Evolutionary conservation across 2,329 filamentous ascomycete genomes (phyloP), one percentile per base, ranked within the genome.

Genomic region (Colletotrichum coccodes): DNA sequence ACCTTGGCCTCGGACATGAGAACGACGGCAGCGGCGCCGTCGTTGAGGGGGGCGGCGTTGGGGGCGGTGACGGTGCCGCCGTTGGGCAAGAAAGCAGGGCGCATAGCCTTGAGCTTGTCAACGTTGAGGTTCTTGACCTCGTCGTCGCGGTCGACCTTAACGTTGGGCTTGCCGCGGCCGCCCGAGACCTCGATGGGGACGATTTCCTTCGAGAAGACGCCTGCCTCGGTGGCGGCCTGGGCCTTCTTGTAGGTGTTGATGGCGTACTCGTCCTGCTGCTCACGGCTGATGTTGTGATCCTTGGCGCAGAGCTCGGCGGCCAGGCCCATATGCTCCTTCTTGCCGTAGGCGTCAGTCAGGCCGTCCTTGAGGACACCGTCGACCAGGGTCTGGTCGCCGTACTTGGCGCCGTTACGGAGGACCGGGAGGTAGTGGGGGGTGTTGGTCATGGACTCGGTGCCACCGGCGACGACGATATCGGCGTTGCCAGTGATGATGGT

Each of bases 361-460:
- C 96, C 96, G 78, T 99, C 96, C 86, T 95, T 95, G 77, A 98
- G 89, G 73, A 99, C 90, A 74, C 94, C 95, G 78, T 99, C 96
- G 61, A 98, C 87, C 73, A 99, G 87, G 60, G 87, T 90, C 84
- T 95, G 92, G 84, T 98, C 90, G 76, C 96, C 96, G 82, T 97
- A 99, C 85, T 98, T 98, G 81, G 92, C 91, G 74, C 96, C 96
- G 73, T 83, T 92, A 80, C 96, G 93, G 75, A 97, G 87, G 81
- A 86, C 93, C 72, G 94, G 93, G 60, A 98, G 92, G 86, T 99
- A 99, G 86, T 99, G 95, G 59, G 96, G 96, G 62, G 92, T 88
- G 85, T 98, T 98, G 79, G 95, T 97, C 96, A 99, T 99, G 86
- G 94, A 97, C 86, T 99, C 96, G 74, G 95, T 91, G 75, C 96